Evolutionary conservation across 192 early-diverging fungal species (phyloP).

Genomic region (Coemansia sp.): DNA sequence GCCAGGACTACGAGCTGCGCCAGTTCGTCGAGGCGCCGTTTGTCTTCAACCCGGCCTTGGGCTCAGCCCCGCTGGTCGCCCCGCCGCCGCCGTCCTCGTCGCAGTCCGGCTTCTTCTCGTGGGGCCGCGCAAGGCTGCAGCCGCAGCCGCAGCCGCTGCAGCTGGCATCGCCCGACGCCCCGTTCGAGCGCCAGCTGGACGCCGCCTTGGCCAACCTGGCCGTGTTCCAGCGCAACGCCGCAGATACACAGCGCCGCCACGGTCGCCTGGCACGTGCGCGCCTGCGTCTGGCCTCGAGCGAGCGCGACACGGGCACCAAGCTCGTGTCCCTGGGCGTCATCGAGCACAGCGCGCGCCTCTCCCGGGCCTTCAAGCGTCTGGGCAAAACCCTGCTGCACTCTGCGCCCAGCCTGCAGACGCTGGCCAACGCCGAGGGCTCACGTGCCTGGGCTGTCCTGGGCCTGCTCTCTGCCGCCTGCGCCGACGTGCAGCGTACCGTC

Average conservation of each 20-base stretch:
- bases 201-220: conserved; percentile 31
- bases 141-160: not conserved
- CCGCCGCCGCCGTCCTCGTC: conserved; percentile 21
- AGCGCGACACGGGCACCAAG: conserved; percentile 39
- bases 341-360: conserved; percentile 34
- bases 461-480: conserved; percentile 28
- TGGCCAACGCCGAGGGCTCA: conserved; percentile 50
- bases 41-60: conserved; percentile 48
- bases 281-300: conserved; percentile 28
- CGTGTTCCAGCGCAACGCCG: conserved; percentile 33
- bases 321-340: conserved; percentile 39
- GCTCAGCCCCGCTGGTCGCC: conserved; percentile 19
- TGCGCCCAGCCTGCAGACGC: conserved; percentile 31
- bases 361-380: conserved; percentile 39
- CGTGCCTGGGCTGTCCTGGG: conserved; percentile 43
- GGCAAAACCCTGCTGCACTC: conserved; percentile 41
- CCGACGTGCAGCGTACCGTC: conserved; percentile 45
- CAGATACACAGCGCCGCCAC: conserved; percentile 39
- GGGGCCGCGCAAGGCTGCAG: conserved; percentile 12
- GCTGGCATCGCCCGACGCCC: conserved; percentile 16
- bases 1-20: conserved; percentile 55
- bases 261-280: conserved; percentile 48
- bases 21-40: conserved; percentile 57
- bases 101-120: conserved; percentile 37
- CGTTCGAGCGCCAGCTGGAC: conserved; percentile 44